These are phyloP conservation scores for Mercurialis annua DNA, from an alignment of 345 rosid genomes.

Conservation along the genomic window DNA sequence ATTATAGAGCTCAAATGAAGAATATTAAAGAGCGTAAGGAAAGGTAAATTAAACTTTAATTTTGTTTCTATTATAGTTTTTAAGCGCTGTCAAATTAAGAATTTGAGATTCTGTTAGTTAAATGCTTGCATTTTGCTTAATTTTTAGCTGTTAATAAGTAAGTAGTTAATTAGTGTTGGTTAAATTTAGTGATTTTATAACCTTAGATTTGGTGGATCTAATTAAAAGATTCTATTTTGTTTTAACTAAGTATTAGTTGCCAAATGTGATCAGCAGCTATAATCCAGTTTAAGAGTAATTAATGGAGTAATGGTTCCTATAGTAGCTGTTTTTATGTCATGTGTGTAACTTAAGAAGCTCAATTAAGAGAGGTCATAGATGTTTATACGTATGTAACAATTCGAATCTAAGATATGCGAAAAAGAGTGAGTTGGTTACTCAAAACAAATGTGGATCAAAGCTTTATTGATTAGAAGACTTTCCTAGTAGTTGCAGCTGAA, in stretches of 20 bases:
- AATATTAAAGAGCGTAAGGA: conserved; percentile 86
- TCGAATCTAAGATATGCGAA: not conserved
- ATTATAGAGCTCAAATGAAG: conserved; percentile 87
- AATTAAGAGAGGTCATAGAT: not conserved
- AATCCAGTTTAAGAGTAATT: not conserved
- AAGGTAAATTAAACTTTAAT: conserved; percentile 45
- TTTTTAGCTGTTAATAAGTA: too few relatives aligned
- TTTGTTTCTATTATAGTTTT: not conserved
- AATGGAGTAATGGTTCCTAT: not conserved
- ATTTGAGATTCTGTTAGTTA: not conserved
- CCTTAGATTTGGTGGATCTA: too few relatives aligned
- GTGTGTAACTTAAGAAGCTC: not conserved
- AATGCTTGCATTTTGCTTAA: conserved; percentile 17
- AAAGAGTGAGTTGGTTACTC: not conserved
- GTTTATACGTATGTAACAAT: too few relatives aligned
- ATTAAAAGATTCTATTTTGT: too few relatives aligned
- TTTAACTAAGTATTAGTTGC: not conserved
- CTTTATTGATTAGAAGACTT: not conserved
- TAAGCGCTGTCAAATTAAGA: not conserved
- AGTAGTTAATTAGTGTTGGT: too few relatives aligned
- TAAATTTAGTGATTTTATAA: too few relatives aligned
- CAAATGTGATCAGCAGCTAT: not conserved
- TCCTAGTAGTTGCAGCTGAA: not conserved
- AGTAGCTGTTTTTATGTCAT: not conserved
- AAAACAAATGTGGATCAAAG: not conserved